Evolutionary conservation across 345 rosid genomes (phyloP).

Genomic region (Pistacia vera): DNA sequence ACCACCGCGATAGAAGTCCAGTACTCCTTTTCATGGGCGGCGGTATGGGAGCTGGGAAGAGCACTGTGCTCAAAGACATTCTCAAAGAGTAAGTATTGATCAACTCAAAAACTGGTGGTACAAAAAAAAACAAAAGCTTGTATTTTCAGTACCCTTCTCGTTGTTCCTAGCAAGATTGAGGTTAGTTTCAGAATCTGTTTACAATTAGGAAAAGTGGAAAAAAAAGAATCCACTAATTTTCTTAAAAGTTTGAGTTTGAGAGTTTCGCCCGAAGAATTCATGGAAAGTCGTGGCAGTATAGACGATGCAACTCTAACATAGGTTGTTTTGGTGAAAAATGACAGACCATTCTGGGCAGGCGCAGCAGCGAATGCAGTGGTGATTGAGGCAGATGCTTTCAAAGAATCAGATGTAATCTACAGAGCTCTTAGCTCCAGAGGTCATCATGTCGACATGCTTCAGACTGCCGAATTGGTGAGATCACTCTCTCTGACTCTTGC

Average conservation of each 20-base stretch:
- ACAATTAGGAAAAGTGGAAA: too few relatives aligned
- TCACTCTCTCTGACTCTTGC: background rate
- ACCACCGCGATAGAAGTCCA: constrained; percentile 78
- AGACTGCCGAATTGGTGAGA: constrained; percentile 82
- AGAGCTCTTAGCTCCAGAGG: constrained; percentile 88
- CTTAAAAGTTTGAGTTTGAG: too few relatives aligned
- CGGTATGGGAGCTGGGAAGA: constrained; percentile 99
- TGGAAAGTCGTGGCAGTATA: background rate
- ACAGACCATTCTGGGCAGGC: constrained; percentile 89
- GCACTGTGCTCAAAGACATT: constrained; percentile 93
- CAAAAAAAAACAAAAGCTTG: background rate
- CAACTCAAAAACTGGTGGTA: background rate
- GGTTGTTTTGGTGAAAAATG: constrained; percentile 23
- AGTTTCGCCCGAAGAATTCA: background rate
- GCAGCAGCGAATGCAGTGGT: constrained; percentile 76
- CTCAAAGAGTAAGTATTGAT: constrained; percentile 68
- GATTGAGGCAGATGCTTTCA: constrained; percentile 95
- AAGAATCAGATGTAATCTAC: constrained; percentile 93
- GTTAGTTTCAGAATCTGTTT: too few relatives aligned
- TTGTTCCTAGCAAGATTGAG: background rate
- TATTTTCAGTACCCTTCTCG: background rate
- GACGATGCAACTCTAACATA: background rate
- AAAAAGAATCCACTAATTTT: too few relatives aligned
- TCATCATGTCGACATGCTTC: constrained; percentile 83
- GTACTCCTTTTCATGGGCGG: constrained; percentile 96